Conservation (phyloP, 2,329 filamentous ascomycete species). For the Pochonia chlamydosporia region DNA sequence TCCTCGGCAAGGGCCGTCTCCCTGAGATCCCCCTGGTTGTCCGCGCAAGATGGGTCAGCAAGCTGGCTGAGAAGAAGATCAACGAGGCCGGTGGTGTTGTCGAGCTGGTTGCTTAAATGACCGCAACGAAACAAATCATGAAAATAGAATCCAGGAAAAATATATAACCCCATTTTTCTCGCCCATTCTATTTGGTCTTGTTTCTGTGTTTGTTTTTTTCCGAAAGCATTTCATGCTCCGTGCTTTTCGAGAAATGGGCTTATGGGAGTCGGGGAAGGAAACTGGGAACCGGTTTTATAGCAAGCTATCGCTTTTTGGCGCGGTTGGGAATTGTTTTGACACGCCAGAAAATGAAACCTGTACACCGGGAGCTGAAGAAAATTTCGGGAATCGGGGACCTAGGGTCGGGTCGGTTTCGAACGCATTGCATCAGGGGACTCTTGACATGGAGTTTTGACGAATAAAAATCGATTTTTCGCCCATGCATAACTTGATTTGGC, state of each 20-base stretch:
- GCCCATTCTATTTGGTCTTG: not conserved
- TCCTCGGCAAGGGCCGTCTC: slow-evolving; percentile 96
- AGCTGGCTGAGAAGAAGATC: slow-evolving; percentile 98
- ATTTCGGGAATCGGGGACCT: slow-evolving; percentile 17
- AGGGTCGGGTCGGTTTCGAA: slow-evolving; percentile 31
- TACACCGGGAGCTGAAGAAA: slow-evolving; percentile 5
- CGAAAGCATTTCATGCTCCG: not conserved
- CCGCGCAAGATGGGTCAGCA: slow-evolving; percentile 90
- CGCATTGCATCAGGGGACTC: slow-evolving; percentile 36
- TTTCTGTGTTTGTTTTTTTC: not conserved
- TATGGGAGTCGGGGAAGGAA: slow-evolving; percentile 12
- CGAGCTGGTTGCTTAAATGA: slow-evolving; percentile 78
- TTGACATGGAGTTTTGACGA: slow-evolving; percentile 33
- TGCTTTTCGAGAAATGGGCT: not conserved
- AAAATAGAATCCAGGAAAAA: not conserved
- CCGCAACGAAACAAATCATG: not conserved
- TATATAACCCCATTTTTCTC: not conserved
- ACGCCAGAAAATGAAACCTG: slow-evolving; percentile 8
- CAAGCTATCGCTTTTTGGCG: not conserved
- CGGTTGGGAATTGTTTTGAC: not conserved
- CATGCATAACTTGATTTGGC: slow-evolving; percentile 12
- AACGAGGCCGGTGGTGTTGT: slow-evolving; percentile 94
- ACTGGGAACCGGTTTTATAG: slow-evolving; percentile 1
- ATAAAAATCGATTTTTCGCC: slow-evolving; percentile 31
- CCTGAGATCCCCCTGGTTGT: slow-evolving; percentile 92